A percentile compares a stretch with the other conserved stretches of the same genome.
phyloP scores from a whole-genome alignment of 768 basidiomycete species.

The Boletus subparvulus region DNA sequence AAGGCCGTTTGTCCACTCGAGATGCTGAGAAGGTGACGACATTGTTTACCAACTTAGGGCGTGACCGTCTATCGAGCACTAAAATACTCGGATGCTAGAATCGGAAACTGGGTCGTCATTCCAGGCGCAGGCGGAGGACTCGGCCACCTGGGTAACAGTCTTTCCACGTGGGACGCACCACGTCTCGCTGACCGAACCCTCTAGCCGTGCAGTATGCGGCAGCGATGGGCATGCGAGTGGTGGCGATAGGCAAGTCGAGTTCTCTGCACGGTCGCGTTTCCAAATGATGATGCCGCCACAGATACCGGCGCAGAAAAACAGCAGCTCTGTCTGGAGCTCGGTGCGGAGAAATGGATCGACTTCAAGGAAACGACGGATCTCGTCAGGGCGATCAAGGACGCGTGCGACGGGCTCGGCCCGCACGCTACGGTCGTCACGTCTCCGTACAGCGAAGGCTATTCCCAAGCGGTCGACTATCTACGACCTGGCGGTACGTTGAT shows the following conservation, averaged over 20 bases:
- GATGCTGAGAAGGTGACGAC: no score
- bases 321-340: slow-evolving; percentile 56
- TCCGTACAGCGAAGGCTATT: slow-evolving; percentile 42
- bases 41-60: slow-evolving; percentile 55
- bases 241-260: slow-evolving; percentile 56
- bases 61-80: slow-evolving; percentile 86
- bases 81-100: slow-evolving; percentile 62
- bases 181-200: neutral
- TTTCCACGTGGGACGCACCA: no score
- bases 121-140: slow-evolving; percentile 82
- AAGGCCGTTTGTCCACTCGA: neutral
- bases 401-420: slow-evolving; percentile 67
- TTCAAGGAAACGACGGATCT: slow-evolving; percentile 68
- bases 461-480: slow-evolving; percentile 72
- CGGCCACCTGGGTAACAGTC: slow-evolving; percentile 64
- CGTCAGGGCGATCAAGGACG: slow-evolving; percentile 59
- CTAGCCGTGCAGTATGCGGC: slow-evolving; percentile 79
- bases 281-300: slow-evolving; percentile 13
- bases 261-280: neutral
- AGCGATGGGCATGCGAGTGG: slow-evolving; percentile 73
- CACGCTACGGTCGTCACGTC: slow-evolving; percentile 68
- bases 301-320: slow-evolving; percentile 78
- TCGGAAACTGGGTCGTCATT: slow-evolving; percentile 75
- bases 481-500: slow-evolving; percentile 71
- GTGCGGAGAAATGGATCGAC: slow-evolving; percentile 79